A percentile compares a stretch with the other conserved stretches of the same genome.
phyloP scores from a whole-genome alignment of 2,329 filamentous ascomycete species.

The Zymoseptoria passerinii region DNA sequence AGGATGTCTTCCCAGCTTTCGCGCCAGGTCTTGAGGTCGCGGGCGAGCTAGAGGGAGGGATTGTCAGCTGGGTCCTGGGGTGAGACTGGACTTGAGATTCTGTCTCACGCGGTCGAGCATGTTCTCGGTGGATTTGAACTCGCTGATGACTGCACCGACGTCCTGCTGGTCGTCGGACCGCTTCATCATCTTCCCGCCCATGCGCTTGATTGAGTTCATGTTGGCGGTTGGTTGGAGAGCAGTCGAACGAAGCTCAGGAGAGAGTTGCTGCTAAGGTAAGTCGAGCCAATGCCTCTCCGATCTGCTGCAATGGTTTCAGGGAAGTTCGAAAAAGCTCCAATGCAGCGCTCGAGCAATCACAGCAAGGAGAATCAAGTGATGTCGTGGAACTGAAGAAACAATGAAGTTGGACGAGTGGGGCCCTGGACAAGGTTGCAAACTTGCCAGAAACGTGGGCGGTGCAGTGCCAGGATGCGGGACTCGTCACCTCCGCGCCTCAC shows the following conservation, averaged over 20 bases:
- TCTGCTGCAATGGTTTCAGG: neutral
- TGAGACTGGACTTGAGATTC: neutral
- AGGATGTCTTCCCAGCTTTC: conserved; percentile 70
- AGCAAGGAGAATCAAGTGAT: neutral
- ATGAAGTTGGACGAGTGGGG: neutral
- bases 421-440: neutral
- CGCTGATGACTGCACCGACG: conserved; percentile 63
- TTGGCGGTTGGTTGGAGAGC: conserved; percentile 9
- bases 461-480: neutral
- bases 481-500: neutral
- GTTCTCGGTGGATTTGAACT: conserved; percentile 72
- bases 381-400: neutral
- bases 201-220: conserved; percentile 51
- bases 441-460: neutral
- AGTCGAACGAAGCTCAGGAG: neutral
- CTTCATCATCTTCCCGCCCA: conserved; percentile 64
- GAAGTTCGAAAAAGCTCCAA: neutral
- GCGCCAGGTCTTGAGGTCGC: conserved; percentile 66
- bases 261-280: neutral
- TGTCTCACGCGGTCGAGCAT: conserved; percentile 58
- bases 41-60: conserved; percentile 53
- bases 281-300: neutral
- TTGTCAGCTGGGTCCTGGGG: conserved; percentile 1
- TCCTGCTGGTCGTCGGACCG: conserved; percentile 68
- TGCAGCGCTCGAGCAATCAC: neutral